Evolutionary conservation across 2,329 filamentous ascomycete genomes (phyloP).

Genomic region (Escovopsis sp.): DNA sequence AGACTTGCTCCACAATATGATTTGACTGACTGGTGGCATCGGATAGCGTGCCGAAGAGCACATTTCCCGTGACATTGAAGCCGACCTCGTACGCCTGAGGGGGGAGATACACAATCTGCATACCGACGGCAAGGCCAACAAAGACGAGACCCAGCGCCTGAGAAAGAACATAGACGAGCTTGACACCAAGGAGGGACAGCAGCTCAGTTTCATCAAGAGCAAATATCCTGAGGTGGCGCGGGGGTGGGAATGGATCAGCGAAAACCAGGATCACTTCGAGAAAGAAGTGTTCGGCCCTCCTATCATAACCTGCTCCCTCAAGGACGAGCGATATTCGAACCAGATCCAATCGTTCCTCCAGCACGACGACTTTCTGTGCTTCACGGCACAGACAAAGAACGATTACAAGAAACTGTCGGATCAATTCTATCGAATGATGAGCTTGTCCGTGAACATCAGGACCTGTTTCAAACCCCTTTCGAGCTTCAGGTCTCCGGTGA

Average conservation of each 20-base stretch:
- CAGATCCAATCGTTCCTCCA: conserved; percentile 38
- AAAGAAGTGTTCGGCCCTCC: conserved; percentile 69
- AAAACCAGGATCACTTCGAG: conserved; percentile 54
- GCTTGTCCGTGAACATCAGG: conserved; percentile 58
- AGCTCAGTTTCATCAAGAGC: conserved; percentile 48
- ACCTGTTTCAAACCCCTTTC: conserved; percentile 41
- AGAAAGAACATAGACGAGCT: conserved; percentile 41
- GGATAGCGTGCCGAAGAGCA: conserved; percentile 46
- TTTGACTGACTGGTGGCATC: no score
- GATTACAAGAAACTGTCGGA: conserved; percentile 64
- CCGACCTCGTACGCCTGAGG: conserved; percentile 22
- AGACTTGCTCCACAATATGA: neutral
- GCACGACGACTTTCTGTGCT: conserved; percentile 40
- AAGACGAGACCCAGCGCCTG: conserved; percentile 22
- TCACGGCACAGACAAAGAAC: conserved; percentile 60
- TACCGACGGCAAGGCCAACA: conserved; percentile 26
- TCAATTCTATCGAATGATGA: conserved; percentile 47
- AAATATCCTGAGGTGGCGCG: conserved; percentile 47
- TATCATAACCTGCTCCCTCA: conserved; percentile 65
- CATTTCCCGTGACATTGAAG: conserved; percentile 34
- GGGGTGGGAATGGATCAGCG: conserved; percentile 72
- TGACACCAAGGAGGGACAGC: conserved; percentile 61
- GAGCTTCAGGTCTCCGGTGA: conserved; percentile 39
- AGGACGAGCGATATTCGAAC: conserved; percentile 50
- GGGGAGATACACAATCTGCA: conserved; percentile 27